Percentiles rank a stretch among this genome's conserved stretches.
These are phyloP conservation scores for Wallacemonas sp. DNA, from an alignment of 208 protist species.

Conservation along the genomic window DNA sequence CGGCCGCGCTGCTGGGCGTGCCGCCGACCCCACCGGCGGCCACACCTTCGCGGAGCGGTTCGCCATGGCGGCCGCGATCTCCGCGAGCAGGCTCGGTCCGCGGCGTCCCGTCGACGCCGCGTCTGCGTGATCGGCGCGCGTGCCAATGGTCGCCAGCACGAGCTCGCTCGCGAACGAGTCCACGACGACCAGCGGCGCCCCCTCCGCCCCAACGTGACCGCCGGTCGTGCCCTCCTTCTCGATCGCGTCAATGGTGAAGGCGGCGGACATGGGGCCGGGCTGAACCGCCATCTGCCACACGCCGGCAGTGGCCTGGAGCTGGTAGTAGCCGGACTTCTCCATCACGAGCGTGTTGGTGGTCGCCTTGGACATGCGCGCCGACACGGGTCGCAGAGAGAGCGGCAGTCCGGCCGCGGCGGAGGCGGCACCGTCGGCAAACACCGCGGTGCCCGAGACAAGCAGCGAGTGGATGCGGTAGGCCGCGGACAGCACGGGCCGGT, in stretches of 20 bases:
- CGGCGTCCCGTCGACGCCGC: neutral
- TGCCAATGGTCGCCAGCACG: conserved; percentile 15
- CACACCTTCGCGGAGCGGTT: conserved; percentile 16
- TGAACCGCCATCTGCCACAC: conserved; percentile 83
- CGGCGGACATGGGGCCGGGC: conserved; percentile 48
- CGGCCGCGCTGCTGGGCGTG: conserved; percentile 17
- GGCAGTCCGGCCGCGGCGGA: conserved; percentile 57
- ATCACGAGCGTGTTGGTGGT: conserved; percentile 96
- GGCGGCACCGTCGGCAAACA: neutral
- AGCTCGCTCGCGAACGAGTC: conserved; percentile 62
- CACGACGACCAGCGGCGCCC: conserved; percentile 32
- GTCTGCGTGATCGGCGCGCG: neutral
- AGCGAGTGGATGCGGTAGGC: conserved; percentile 91
- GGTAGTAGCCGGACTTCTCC: conserved; percentile 97
- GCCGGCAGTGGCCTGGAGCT: conserved; percentile 93
- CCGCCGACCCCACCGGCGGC: conserved; percentile 28
- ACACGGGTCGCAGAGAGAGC: conserved; percentile 59
- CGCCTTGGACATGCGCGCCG: neutral
- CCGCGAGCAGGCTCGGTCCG: conserved; percentile 13
- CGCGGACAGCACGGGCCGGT: conserved; percentile 50
- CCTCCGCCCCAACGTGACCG: conserved; percentile 15
- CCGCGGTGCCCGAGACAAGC: conserved; percentile 82
- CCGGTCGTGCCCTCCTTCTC: conserved; percentile 8
- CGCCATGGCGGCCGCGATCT: conserved; percentile 23
- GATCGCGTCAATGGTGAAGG: conserved; percentile 60